Base-by-base conservation (phyloP, 345 rosid genomes). In the Aurinia saxatilis region DNA sequence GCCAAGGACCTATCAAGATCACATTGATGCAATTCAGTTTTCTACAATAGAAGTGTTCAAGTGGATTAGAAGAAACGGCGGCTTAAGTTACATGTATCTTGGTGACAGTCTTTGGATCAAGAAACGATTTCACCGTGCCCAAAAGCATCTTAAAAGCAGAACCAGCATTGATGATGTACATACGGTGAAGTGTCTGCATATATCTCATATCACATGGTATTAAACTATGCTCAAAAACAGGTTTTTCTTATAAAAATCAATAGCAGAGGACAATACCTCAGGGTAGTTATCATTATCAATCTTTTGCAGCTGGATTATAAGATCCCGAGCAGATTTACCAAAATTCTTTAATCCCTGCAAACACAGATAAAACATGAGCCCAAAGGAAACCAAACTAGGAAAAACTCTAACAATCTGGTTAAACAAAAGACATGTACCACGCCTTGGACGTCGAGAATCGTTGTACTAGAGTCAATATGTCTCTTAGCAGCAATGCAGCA, bases 391-490 rank as follows among this genome's bases (percentile, higher is more conserved):
- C 8, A 0, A 16, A 51, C 11, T 52, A 31, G 12, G 4, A 18
- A 51, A 40, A 5, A 7, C 40, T n/a, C 1, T 31, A 12, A 17
- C 0, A 10, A 31, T 10, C 8, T 48, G 25, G 34, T 9, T 2
- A 14, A 44, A 8, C 5, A 15, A 17, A 46, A 17, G 14, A 10
- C 41, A 66, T 80, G 71, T 75, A 92, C 98, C 95, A 90, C 82
- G 50, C 91, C 99, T 58, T 93, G 87, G 65, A 93, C 97, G 68
- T 93, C 97, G 35, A 92, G 77, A 63, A 92, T 85, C 5, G 98
- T 80, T 34, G 95, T 92, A 73, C 80, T 82, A 37, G 91, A 80
- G 69, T 87, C 96, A 34, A 93, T 76, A 61, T 80, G 87, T 72
- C 95, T 81, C 80, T 87, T 82, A 42, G 95, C 82, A 64, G 97